Percentiles rank a stretch among this genome's conserved stretches.
Conservation (phyloP, 257 asterid genomes). For the Lycium barbarum region DNA sequence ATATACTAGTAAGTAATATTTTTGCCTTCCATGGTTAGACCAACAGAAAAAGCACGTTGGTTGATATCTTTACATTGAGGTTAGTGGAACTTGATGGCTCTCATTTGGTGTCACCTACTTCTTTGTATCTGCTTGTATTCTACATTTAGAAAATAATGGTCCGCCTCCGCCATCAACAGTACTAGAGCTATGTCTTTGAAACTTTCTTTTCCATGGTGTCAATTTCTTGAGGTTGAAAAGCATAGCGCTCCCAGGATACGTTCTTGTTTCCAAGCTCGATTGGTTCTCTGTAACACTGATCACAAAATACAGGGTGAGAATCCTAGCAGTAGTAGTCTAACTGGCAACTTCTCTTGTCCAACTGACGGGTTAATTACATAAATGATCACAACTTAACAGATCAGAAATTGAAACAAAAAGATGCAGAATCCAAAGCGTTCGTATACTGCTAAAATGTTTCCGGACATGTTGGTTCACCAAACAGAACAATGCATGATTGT, state of each 20-base stretch:
- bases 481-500: neutral
- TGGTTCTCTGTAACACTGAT: neutral
- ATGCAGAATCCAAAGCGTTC: neutral
- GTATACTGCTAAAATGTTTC: neutral
- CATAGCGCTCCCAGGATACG: neutral
- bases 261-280: neutral
- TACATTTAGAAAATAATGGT: neutral
- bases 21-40: neutral
- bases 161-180: neutral
- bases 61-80: neutral
- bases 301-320: conserved; percentile 10
- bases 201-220: conserved; percentile 3
- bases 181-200: neutral
- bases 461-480: neutral
- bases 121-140: neutral
- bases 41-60: neutral
- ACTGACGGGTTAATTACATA: neutral
- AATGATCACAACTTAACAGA: neutral
- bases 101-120: neutral
- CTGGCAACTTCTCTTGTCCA: neutral
- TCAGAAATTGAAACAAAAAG: neutral
- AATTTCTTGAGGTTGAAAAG: conserved; percentile 7
- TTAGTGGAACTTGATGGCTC: neutral
- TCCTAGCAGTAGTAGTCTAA: neutral
- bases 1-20: neutral